These are phyloP conservation scores for Aspergillus arachidicola DNA, from an alignment of 2,329 filamentous ascomycete species.

Conservation along the genomic window DNA sequence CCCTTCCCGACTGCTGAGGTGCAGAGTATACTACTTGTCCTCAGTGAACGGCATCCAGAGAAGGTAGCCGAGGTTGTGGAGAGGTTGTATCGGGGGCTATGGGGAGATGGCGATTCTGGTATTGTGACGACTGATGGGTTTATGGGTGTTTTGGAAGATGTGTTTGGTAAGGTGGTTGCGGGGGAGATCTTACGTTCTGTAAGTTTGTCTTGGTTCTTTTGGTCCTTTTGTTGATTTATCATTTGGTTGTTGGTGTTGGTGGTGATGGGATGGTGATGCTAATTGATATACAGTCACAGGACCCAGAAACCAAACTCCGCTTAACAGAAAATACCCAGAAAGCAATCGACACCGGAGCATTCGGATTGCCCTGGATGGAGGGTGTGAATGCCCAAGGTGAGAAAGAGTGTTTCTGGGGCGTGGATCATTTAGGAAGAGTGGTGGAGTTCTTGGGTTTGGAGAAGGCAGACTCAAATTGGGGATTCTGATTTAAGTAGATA, in stretches of 20 bases:
- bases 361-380: not conserved
- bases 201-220: not conserved
- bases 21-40: not conserved
- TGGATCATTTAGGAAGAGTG: too few species aligned
- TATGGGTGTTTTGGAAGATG: not conserved
- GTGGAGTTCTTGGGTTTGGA: not conserved
- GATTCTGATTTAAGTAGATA: not conserved
- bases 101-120: not conserved
- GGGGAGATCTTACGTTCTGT: not conserved
- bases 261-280: not conserved
- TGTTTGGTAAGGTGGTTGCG: not conserved
- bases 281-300: not conserved
- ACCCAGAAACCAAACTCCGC: not conserved
- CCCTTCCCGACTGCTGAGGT: not conserved
- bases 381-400: not conserved
- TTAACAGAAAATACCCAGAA: not conserved
- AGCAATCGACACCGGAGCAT: not conserved
- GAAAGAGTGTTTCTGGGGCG: not conserved
- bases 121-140: not conserved
- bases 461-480: not conserved
- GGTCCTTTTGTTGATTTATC: rapidly evolving
- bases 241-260: not conserved
- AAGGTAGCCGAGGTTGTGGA: not conserved
- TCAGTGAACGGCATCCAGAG: not conserved
- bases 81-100: not conserved